A percentile compares a stretch with the other conserved stretches of the same genome.
phyloP scores from a whole-genome alignment of 192 early-diverging fungal species.

The Funneliformis geosporum region DNA sequence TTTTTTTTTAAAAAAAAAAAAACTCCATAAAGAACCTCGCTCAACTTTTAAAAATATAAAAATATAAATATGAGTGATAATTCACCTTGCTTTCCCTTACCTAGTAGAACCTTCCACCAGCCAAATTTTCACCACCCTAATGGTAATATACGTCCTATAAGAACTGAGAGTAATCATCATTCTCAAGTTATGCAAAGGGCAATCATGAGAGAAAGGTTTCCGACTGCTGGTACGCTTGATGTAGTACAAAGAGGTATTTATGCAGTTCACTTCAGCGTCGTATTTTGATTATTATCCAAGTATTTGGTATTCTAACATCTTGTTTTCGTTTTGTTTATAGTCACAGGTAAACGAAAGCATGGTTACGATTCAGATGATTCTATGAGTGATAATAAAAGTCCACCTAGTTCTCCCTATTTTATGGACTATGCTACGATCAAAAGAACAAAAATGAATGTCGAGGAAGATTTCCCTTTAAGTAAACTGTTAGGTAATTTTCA shows the following conservation, averaged over 20 bases:
- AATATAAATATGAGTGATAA: slow-evolving; percentile 27
- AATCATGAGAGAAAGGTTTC: slow-evolving; percentile 4
- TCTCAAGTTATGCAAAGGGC: not conserved
- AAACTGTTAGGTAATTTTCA: slow-evolving; percentile 26
- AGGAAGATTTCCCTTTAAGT: slow-evolving; percentile 26
- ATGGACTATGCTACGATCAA: not conserved
- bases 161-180: not conserved
- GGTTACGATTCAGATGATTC: slow-evolving; percentile 18
- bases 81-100: slow-evolving; percentile 29
- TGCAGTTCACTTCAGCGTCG: not conserved
- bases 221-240: not conserved
- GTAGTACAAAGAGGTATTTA: not conserved
- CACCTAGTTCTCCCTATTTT: slow-evolving; percentile 19
- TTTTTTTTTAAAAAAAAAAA: not conserved
- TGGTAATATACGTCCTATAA: not conserved
- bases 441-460: slow-evolving; percentile 16
- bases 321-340: not conserved
- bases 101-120: slow-evolving; percentile 1
- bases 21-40: not conserved
- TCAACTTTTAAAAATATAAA: not conserved
- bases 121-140: not conserved
- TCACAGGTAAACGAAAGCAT: slow-evolving; percentile 15
- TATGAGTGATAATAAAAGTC: slow-evolving; percentile 23
- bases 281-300: not conserved
- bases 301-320: not conserved